Evolutionary conservation across 495 filamentous ascomycete genomes (phyloP).

Genomic region (Bryoglossum gracile): DNA sequence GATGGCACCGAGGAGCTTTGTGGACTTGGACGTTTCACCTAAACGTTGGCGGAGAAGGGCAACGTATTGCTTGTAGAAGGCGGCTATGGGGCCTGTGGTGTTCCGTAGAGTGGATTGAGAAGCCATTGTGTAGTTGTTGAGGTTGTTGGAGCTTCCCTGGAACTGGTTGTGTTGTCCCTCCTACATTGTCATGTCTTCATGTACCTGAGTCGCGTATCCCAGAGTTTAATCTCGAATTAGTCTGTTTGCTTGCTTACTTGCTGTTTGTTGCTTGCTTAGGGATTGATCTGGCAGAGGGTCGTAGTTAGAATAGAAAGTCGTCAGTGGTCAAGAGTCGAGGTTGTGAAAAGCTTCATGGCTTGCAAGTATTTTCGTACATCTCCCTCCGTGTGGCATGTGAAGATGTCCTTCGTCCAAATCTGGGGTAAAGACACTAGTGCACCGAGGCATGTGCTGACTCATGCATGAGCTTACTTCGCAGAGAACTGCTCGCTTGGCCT

Average conservation of each 20-base stretch:
- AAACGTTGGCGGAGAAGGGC: constrained; percentile 53
- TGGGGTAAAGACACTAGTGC: no score
- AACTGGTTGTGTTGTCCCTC: constrained; percentile 1
- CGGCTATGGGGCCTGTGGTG: constrained; percentile 60
- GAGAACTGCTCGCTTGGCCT: background rate
- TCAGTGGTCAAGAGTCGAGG: background rate
- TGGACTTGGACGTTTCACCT: constrained; percentile 53
- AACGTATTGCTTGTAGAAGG: constrained; percentile 60
- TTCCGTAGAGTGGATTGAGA: constrained; percentile 75
- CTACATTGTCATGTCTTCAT: constrained; percentile 6
- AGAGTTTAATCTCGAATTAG: background rate
- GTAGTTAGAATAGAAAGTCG: background rate
- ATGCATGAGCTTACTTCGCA: background rate
- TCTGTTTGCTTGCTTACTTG: background rate
- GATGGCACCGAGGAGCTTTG: constrained; percentile 67
- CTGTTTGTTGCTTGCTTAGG: no score
- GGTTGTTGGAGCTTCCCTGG: background rate
- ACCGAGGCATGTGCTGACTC: constrained; percentile 5
- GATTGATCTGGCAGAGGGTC: background rate
- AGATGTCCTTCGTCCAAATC: background rate
- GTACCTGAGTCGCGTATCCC: background rate
- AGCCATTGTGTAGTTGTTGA: constrained; percentile 51
- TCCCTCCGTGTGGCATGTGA: constrained; percentile 8
- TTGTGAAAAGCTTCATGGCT: no score
- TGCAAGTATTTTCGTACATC: no score